Evolutionary conservation across 495 filamentous ascomycete genomes (phyloP), one percentile per base, ranked within the genome.

Genomic region (Entonaema liquescens): DNA sequence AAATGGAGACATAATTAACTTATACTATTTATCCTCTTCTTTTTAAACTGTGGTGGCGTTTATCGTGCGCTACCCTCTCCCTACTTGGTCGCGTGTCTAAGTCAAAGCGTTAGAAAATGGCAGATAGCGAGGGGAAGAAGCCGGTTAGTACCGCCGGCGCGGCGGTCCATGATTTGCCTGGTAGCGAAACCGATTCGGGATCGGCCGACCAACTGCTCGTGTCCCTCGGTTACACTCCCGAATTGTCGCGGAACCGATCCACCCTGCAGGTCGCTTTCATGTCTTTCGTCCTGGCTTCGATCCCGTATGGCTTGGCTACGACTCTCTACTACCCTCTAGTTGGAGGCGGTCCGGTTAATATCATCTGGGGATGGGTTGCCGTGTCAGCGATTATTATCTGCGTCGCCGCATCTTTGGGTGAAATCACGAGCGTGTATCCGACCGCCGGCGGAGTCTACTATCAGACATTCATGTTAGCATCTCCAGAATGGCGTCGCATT

Each of bases 251-350:
- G 40, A 86, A 80, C 38, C 80, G 85, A 11, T 86, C 84, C 7
- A 87, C 85, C 2, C 80, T 85, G 40, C 84, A 86, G 64, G 85
- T 86, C 59, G 84, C 84, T 25, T 87, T 87, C 78, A 87, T 87
- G 85, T 85, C 82, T 56, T 87, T 87, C 62, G 84, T 87, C 55
- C 80, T 85, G 19, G 83, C 83, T 35, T 81, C 81, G 11, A 84
- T 85, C 44, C 90, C 90, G 15, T 92, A 89, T 68, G 90, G 90
- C 44, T 83, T 91, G 31, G 87, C 86, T 70, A 92, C 90, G 31
- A 92, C 90, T 58, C 77, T 92, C 42, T 90, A 87, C 79, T 90
- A 91, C 71, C 88, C 88, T 15, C 83, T 92, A 50, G 83, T 85
- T 52, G 86, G 87, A 71, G 89, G 90, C 57, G 87, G 89, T 29